Percentiles rank a stretch among this genome's conserved stretches.
Conservation (phyloP, 2,329 filamentous ascomycete genomes). For the Graphium sp. region DNA sequence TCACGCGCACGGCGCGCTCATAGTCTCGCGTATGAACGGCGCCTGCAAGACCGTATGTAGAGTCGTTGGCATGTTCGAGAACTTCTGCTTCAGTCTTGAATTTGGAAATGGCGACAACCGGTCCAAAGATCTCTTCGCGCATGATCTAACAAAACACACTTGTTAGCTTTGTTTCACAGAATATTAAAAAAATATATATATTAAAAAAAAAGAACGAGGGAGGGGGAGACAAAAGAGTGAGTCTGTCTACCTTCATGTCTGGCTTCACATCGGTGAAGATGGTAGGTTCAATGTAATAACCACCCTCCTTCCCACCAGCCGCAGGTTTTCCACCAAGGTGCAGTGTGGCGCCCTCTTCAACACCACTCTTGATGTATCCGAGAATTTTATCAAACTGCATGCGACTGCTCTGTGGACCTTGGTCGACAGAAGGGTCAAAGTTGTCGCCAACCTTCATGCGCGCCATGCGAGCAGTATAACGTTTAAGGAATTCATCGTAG, state of each 20-base stretch:
- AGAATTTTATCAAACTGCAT: conserved; percentile 20
- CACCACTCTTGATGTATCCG: conserved; percentile 16
- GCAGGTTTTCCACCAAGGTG: conserved; percentile 16
- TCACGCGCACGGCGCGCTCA: conserved; percentile 3
- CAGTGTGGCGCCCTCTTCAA: conserved; percentile 9
- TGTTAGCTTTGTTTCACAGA: conserved; percentile 1
- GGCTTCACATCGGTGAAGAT: conserved; percentile 17
- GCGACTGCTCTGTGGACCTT: conserved; percentile 28
- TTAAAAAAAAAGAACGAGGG: background rate
- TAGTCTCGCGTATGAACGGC: conserved; percentile 5
- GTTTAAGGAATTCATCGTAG: conserved; percentile 65
- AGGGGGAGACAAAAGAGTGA: background rate
- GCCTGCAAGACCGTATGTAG: conserved; percentile 21
- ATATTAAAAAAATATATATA: background rate
- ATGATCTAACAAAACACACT: too few relatives aligned
- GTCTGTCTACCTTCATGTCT: conserved; percentile 9
- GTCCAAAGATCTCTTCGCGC: conserved; percentile 32
- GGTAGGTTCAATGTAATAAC: conserved; percentile 18
- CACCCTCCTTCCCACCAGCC: conserved; percentile 6
- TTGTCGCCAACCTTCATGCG: conserved; percentile 28
- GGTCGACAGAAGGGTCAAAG: conserved; percentile 34
- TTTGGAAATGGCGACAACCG: conserved; percentile 26
- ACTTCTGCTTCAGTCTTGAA: conserved; percentile 31
- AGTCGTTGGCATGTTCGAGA: conserved; percentile 26
- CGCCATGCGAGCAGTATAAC: conserved; percentile 1